phyloP scores from a whole-genome alignment of 2,329 filamentous ascomycete genomes.

The Colletotrichum endophyticum region DNA sequence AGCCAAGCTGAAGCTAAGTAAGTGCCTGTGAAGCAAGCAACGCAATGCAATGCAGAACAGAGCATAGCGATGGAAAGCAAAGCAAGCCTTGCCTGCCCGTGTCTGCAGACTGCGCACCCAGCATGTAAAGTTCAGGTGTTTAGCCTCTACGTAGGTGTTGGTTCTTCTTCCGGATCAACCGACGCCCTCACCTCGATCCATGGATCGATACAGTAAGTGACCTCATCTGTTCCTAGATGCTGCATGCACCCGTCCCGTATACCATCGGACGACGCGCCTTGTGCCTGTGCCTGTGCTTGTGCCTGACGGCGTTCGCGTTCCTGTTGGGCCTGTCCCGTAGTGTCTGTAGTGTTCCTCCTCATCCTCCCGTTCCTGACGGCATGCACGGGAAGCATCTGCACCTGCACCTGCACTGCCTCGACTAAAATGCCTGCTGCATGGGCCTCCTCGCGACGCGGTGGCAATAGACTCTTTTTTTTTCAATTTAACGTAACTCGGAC shows the following conservation, averaged over 20 bases:
- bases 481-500: slow-evolving; percentile 2
- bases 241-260: background rate
- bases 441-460: slow-evolving; percentile 14
- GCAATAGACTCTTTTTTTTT: background rate
- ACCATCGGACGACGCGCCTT: background rate
- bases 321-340: background rate
- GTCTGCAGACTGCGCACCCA: background rate
- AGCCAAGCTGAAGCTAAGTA: background rate
- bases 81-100: background rate
- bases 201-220: background rate
- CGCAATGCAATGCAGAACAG: background rate
- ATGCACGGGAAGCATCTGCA: background rate
- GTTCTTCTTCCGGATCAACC: background rate
- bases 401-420: background rate
- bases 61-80: background rate
- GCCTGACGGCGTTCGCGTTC: background rate
- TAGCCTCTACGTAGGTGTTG: background rate
- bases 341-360: background rate
- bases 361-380: background rate
- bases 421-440: slow-evolving; percentile 10
- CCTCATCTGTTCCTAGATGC: background rate
- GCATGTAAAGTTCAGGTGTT: background rate
- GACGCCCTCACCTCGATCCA: background rate
- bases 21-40: background rate
- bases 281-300: background rate